Evolutionary conservation across 768 basidiomycete species (phyloP), one percentile per base, ranked within the genome.

Genomic region (Serendipita sp.): DNA sequence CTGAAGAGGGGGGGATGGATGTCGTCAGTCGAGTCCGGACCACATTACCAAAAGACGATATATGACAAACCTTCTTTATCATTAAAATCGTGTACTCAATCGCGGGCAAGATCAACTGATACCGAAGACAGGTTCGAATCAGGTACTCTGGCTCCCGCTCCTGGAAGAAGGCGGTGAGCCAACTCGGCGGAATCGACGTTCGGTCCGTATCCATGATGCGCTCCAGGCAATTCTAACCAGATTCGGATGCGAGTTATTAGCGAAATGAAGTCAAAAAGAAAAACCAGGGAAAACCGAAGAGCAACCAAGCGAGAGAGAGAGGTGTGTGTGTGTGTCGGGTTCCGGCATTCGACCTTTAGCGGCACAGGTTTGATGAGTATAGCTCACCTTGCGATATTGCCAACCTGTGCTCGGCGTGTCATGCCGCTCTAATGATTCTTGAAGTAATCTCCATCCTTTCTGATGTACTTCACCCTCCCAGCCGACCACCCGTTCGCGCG

Each of bases 381-480:
- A 75, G 13, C 83, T 81, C 27, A 83, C 80, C 69, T 90, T 88
- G 55, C 81, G 80, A 72, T 96, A 95, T 64, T 79, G 79, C 74
- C 80, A 85, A 70, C 91, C 84, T 13, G 83, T 88, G 62, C 83
- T 80, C 18, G 76, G 69, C 10, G 77, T 77, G 71, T 99, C 95
- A 69, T 96, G 82, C 55, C 85, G 82, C 64, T 85, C 82, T 66
- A 97, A 77, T 18, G 85, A 81, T 67, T 84, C 79, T 67, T 91
- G 87, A 50, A 99, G 80, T 72, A 92, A 92, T 70, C 87, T 81
- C 89, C 93, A 93, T 3, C 85, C 91, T 66, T 88, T 81, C 67
- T 89, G 86, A 40, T 84, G 80, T 16, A 84, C 77, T 3, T 87
- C 81, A 3, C 94, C 94, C 18, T 87, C 80, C 86, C 95, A 95